Base-by-base conservation (phyloP, 2,329 filamentous ascomycete species). In the Xylariaceae sp. region DNA sequence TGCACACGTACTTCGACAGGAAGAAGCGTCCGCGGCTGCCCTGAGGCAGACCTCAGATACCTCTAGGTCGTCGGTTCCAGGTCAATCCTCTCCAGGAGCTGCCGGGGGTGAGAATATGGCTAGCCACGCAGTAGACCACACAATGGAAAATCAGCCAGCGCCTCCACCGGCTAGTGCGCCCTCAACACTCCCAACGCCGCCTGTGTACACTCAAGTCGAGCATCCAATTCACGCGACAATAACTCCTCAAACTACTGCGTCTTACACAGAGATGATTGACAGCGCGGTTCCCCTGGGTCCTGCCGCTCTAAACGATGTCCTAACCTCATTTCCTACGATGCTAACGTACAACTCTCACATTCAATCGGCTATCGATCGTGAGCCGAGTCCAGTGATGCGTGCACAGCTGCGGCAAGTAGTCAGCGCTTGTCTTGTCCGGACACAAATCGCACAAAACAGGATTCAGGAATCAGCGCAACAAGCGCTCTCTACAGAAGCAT, bases 1-100 rank as follows among this genome's bases (percentile, higher is more conserved):
- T 51, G 84, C 84, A 35, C 88, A 92, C 61, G 82, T 83, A 44
- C 76, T 95, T 7, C 80, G 84, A 40, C 89, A 95, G 68, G 86
- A 88, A 66, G 85, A 89, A 55, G 86, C 84, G 2, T 79, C 81
- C 0, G 70, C 73, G 1, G 75, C 79, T 12, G 81, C 81, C 32
- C 61, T 68, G 19, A 66, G 67, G 26, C 64, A 66, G 6, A 42
- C 31, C 4, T 46, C 62, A 7, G 50, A 53, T 29, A 51, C 27
- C 0, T 45, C 59, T n/a, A 53, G 45, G 32, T 56, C 57, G 8
- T 47, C 51, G 31, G 41, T 37, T 31, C 50, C 55, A 43, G 62
- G 58, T 32, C 49, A 58, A 12, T 46, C 60, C 19, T 62, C 64
- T 31, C 58, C 61, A 4, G 32, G 42, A 12, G 41, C 56, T 27